Evolutionary conservation across 2,329 filamentous ascomycete genomes (phyloP), one percentile per base, ranked within the genome.

Genomic region (Colletotrichum liaoningense): DNA sequence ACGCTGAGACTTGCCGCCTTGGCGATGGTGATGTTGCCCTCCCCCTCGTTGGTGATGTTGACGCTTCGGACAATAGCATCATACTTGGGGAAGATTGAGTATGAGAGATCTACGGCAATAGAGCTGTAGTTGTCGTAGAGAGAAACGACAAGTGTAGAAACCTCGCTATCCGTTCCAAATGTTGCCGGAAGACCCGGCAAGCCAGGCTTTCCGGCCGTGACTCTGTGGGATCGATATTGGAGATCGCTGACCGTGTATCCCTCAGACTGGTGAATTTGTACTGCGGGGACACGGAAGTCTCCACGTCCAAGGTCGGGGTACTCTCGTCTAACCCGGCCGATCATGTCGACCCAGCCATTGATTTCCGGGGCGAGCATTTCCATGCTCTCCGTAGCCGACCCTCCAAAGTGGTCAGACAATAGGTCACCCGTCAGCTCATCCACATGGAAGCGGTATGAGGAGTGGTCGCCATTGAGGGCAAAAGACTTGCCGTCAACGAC

Each of bases 371-470:
- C 22, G 14, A 73, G 67, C 60, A 71, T 66, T 2, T 22, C 60
- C 49, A 73, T 65, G 1, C 88, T 85, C 63, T 91, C 90, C 2
- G 85, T 86, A 3, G 87, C 83, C 1, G 84, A 85, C 14, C 86
- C 89, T 55, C 91, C 91, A 75, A 91, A 93, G 77, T 92, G 90
- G 76, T 92, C 90, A 0, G 88, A 86, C 19, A 89, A 79, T 49
- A 93, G 83, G 67, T 93, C 90, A 4, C 88, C 86, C 0, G 87
- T 88, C 9, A 77, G 78, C 3, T 86, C 81, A 74, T 92, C 88
- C 57, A 92, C 89, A 74, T 92, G 91, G 79, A 93, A 92, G 56
- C 89, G 88, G 77, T 93, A 92, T 1, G 90, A 91, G 35, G 91
- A 84, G 74, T 84, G 83, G 58, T 87, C 81, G 30, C 88, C 89